Evolutionary conservation across 2,329 filamentous ascomycete genomes (phyloP).

Genomic region (Akanthomyces uredinophilus): DNA sequence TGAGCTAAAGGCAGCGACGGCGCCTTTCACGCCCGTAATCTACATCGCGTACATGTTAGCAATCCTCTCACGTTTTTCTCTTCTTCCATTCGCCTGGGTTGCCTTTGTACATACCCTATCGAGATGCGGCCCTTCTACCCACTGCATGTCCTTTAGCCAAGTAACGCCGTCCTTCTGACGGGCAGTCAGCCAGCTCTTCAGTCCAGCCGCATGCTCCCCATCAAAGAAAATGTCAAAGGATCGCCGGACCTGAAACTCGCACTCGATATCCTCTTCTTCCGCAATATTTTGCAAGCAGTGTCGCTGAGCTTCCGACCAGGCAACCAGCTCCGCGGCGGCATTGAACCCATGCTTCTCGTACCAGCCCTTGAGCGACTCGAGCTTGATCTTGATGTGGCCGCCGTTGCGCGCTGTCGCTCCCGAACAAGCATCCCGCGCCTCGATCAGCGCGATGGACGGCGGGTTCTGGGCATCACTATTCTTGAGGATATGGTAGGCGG

Average conservation of each 20-base stretch:
- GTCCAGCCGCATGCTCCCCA: slow-evolving; percentile 16
- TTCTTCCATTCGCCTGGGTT: no score
- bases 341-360: slow-evolving; percentile 17
- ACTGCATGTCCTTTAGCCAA: background rate
- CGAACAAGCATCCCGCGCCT: slow-evolving; percentile 31
- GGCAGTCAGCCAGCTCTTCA: background rate
- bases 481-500: slow-evolving; percentile 37
- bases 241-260: slow-evolving; percentile 38
- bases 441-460: slow-evolving; percentile 28
- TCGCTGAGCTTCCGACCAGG: slow-evolving; percentile 21
- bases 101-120: background rate
- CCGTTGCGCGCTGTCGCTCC: slow-evolving; percentile 35
- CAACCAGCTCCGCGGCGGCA: slow-evolving; percentile 21
- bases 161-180: background rate
- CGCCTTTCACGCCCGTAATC: slow-evolving; percentile 4
- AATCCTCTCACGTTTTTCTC: no score
- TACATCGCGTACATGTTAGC: background rate
- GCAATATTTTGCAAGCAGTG: slow-evolving; percentile 30
- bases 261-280: slow-evolving; percentile 35
- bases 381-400: slow-evolving; percentile 20
- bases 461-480: slow-evolving; percentile 9
- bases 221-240: slow-evolving; percentile 35
- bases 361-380: background rate
- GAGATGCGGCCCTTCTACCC: background rate
- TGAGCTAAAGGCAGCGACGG: slow-evolving; percentile 3